Base-by-base conservation (phyloP, 2,329 filamentous ascomycete species). In the Trichoderma citrinoviride region DNA sequence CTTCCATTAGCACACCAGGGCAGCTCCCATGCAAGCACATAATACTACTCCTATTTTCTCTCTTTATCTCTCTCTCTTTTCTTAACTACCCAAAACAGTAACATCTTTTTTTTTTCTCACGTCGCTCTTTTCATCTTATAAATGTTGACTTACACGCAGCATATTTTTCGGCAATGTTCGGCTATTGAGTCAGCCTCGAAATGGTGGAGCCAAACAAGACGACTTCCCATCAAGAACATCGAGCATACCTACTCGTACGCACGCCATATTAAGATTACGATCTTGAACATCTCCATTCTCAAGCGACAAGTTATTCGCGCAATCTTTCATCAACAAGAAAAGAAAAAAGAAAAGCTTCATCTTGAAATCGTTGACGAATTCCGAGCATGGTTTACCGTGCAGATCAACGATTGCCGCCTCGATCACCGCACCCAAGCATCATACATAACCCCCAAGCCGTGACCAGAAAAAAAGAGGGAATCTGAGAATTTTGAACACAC, bases 91-190 rank as follows among this genome's bases (percentile, higher is more conserved):
- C 21, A 17, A 47, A 41, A 40, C n/a, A 41, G 33, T 40, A 41
- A 37, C 17, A 52, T 49, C 17, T 19, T 8, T 19, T 29, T 33
- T 8, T 43, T 52, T n/a, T 7, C 21, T 52, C 14, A 21, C 17
- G 44, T 23, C 7, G 10, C 17, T 33, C 27, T 37, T 21, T 52
- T 52, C 10, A 19, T 29, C 15, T 19, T 52, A 52, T 49, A 2
- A 19, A 19, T 1, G 2, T 5, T 37, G 14, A 14, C 3, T 10
- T 33, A 17, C 14, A 37, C 25, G n/a, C 27, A 37, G 21, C n/a
- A 37, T 43, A 44, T 46, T 23, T 15, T 54, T 54, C 60, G 60
- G 60, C 49, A 62, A 62, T 62, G 60, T 54, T 62, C 60, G 60
- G 60, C 21, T 62, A 62, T 54, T 27, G 60, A 53, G 60, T 62